Base-by-base conservation (phyloP, 1,139 yeast species). In the Debaryomyces coudertii region DNA sequence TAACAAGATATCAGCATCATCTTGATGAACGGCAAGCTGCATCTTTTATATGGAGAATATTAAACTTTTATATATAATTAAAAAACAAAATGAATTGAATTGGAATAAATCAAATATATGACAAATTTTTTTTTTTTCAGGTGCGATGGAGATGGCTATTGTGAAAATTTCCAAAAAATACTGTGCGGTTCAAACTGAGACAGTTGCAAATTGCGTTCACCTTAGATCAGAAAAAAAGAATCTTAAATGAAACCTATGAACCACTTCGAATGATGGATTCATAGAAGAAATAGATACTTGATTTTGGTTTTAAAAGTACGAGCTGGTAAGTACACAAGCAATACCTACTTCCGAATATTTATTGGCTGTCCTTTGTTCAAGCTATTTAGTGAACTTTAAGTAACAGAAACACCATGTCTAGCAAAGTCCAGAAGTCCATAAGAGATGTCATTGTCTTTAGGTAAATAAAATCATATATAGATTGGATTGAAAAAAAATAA, bases 1-100 rank as follows among this genome's bases (percentile, higher is more conserved):
- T 57, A 90, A 76, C 54, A 90, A 79, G 56, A 85, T 71, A 60
- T 86, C 84, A 54, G 90, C 83, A 63, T 87, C 93, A 58, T 82
- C 85, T 60, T 78, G 82, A 53, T 83, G 84, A 54, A 82, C 78
- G 42, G 86, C 84, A 61, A 84, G 73, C 63, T 83, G 87, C 86
- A 81, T 81, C 27, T 31, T 47, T 23, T 24, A 40, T 36, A 42
- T 14, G 3, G 18, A 14, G 28, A 37, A 24, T 29, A 20, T 29
- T 37, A 30, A 29, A 8, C 23, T 24, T 25, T 20, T 9, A 20
- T 23, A 40, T 34, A 20, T 40, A 40, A 33, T 18, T 34, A 30
- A 20, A 9, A 23, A 33, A 34, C 18, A 11, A 33, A 40, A 18
- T 7, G 34, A 23, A 33, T 38, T 7, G 25, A 4, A 25, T 5